Percentiles rank a stretch among this genome's conserved stretches.
These are phyloP conservation scores for Neonectria hederae DNA, from an alignment of 2,329 filamentous ascomycete species.

Conservation along the genomic window DNA sequence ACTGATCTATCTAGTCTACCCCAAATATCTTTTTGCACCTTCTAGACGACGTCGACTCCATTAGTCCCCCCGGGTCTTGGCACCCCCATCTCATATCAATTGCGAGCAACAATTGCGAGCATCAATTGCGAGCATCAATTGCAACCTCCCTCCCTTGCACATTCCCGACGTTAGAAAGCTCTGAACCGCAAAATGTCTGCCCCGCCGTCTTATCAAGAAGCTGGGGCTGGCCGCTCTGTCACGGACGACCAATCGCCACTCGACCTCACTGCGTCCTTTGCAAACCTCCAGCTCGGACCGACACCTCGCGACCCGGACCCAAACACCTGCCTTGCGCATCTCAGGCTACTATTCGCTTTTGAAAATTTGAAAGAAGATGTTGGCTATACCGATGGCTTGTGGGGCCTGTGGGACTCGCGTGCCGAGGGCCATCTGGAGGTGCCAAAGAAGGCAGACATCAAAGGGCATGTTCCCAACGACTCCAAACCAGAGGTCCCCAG, in stretches of 20 bases:
- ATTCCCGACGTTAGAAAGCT: background rate
- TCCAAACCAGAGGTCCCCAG: conserved; percentile 39
- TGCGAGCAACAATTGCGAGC: too few species aligned
- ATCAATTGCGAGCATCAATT: too few species aligned
- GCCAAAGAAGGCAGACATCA: conserved; percentile 25
- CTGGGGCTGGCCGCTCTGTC: background rate
- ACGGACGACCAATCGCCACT: background rate
- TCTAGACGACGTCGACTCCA: background rate
- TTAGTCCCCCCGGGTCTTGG: background rate
- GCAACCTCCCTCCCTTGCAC: background rate
- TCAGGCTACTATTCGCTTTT: conserved; percentile 73
- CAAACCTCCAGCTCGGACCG: conserved; percentile 25
- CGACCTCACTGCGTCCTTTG: conserved; percentile 24
- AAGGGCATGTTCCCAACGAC: conserved; percentile 3
- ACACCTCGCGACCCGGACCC: conserved; percentile 25
- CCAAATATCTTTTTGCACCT: background rate
- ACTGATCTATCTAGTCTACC: background rate
- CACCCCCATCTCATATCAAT: background rate
- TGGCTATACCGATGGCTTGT: conserved; percentile 68
- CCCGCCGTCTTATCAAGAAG: conserved; percentile 15
- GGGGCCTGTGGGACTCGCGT: conserved; percentile 61
- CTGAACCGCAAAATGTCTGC: too few species aligned
- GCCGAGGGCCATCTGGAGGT: conserved; percentile 36
- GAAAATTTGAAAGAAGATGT: conserved; percentile 69
- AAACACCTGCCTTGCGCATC: conserved; percentile 54